phyloP scores from a whole-genome alignment of 495 filamentous ascomycete species.

The Pseudotulostoma volvatum region DNA sequence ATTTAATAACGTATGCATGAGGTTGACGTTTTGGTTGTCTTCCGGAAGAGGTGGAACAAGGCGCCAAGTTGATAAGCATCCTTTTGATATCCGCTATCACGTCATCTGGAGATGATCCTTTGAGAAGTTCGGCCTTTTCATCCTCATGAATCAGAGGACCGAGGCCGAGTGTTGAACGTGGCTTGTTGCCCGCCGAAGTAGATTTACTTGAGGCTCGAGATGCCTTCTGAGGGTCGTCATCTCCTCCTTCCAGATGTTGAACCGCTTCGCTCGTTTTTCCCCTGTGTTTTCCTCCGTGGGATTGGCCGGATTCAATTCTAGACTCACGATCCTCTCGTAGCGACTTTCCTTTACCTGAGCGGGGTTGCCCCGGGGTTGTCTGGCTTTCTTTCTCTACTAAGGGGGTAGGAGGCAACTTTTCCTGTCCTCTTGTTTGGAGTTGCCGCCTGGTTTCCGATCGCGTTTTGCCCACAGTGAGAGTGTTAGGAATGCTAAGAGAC shows the following conservation, averaged over 20 bases:
- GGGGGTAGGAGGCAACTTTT: slow-evolving; percentile 14
- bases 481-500: slow-evolving; percentile 17
- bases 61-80: slow-evolving; percentile 26
- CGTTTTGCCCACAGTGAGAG: slow-evolving; percentile 29
- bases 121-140: slow-evolving; percentile 22
- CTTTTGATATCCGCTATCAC: slow-evolving; percentile 26
- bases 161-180: slow-evolving; percentile 24
- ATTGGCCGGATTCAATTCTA: background rate
- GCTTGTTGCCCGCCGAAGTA: slow-evolving; percentile 13
- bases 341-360: background rate
- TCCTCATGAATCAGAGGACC: slow-evolving; percentile 24
- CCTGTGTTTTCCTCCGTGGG: slow-evolving; percentile 1
- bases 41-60: slow-evolving; percentile 17
- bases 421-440: slow-evolving; percentile 20
- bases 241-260: slow-evolving; percentile 3
- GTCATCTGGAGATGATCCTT: slow-evolving; percentile 23
- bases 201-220: slow-evolving; percentile 21
- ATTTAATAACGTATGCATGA: slow-evolving; percentile 55
- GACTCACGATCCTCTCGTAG: background rate
- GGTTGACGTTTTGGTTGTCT: slow-evolving; percentile 20
- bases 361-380: background rate
- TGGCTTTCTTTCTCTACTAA: slow-evolving; percentile 9
- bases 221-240: slow-evolving; percentile 9
- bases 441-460: slow-evolving; percentile 27
- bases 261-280: slow-evolving; percentile 1